Evolutionary conservation across 116 monocot genomes (phyloP).

Genomic region (Zostera marina): DNA sequence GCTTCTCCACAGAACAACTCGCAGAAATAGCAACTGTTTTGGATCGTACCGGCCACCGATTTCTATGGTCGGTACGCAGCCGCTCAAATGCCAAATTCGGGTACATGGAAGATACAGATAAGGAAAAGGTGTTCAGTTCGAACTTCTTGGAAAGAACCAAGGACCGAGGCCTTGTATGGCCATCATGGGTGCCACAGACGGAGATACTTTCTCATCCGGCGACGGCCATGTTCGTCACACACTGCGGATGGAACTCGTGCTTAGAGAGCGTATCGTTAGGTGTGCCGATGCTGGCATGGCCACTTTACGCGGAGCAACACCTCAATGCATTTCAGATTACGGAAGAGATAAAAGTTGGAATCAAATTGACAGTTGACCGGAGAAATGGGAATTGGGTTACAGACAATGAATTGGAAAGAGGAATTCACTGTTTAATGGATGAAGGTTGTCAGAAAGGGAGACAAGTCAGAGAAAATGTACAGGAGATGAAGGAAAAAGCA

Average conservation of each 20-base stretch:
- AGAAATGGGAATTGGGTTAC: background rate
- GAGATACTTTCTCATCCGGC: constrained; percentile 20
- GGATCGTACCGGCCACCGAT: constrained; percentile 21
- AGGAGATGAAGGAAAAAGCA: constrained; percentile 5
- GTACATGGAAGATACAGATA: constrained; percentile 4
- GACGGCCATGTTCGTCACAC: constrained; percentile 37
- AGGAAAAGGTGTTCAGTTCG: constrained; percentile 9
- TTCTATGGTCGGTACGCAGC: constrained; percentile 25
- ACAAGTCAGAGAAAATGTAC: background rate
- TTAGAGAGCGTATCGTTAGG: constrained; percentile 28
- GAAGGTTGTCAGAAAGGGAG: background rate
- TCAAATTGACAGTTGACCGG: constrained; percentile 8
- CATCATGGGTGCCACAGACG: constrained; percentile 18
- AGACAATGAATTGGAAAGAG: constrained; percentile 7
- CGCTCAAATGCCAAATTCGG: background rate
- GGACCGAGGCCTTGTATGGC: constrained; percentile 20
- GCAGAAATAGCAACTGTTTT: constrained; percentile 25
- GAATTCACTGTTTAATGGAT: constrained; percentile 9
- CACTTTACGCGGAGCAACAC: constrained; percentile 24
- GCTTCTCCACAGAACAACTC: constrained; percentile 9
- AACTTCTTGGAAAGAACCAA: constrained; percentile 21
- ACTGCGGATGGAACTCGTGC: constrained; percentile 51
- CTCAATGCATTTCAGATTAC: constrained; percentile 17
- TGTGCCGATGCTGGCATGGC: constrained; percentile 27
- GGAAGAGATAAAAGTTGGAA: constrained; percentile 14